A percentile compares a stretch with the other conserved stretches of the same genome.
These are phyloP conservation scores for Solanum chmielewskii DNA, from an alignment of 257 asterid species.

Conservation along the genomic window DNA sequence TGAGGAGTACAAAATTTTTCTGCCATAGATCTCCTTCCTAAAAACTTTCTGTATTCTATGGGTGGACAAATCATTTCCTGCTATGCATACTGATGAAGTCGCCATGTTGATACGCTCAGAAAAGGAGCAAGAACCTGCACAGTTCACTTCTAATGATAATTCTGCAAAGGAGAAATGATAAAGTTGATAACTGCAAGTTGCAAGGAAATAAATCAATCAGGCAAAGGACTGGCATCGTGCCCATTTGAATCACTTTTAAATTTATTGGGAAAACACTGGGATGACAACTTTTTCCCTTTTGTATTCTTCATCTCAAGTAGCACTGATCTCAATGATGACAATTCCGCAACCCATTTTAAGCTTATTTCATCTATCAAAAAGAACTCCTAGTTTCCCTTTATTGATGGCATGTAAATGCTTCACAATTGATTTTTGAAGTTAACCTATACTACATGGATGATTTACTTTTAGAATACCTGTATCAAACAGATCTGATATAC, in stretches of 20 bases:
- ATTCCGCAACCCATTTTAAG: not conserved
- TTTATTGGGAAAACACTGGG: not conserved
- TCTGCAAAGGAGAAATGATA: not conserved
- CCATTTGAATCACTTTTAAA: not conserved
- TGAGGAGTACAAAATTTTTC: conserved; percentile 31
- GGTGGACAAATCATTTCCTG: conserved; percentile 53
- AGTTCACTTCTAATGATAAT: conserved; percentile 9
- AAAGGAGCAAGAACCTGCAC: conserved; percentile 1
- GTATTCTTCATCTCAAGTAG: not conserved
- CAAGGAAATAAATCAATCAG: not conserved
- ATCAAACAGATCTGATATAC: not conserved
- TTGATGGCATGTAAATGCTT: not conserved
- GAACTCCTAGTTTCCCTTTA: not conserved
- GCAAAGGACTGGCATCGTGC: not conserved
- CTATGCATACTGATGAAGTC: conserved; percentile 61
- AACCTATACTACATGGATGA: not conserved
- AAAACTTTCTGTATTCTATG: conserved; percentile 26
- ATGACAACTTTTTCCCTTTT: not conserved
- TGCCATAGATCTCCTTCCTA: conserved; percentile 49
- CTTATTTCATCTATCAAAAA: not conserved
- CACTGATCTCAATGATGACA: not conserved
- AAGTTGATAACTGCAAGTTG: not conserved
- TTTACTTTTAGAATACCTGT: not conserved
- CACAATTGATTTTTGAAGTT: not conserved
- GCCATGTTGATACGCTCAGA: conserved; percentile 42